phyloP scores from a whole-genome alignment of 2,329 filamentous ascomycete species.

The Colletotrichum sidae region DNA sequence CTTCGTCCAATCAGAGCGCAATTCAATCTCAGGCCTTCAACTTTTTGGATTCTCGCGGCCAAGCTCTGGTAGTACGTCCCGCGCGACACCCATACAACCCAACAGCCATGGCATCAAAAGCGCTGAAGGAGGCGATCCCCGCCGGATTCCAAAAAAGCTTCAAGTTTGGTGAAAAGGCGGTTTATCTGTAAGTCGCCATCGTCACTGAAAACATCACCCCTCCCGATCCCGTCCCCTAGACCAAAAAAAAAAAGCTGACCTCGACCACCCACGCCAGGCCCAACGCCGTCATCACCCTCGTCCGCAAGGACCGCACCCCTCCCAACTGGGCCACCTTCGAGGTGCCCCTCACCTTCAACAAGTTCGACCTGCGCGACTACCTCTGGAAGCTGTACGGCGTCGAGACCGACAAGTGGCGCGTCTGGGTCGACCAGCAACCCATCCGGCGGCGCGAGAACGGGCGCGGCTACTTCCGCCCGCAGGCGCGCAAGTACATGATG shows the following conservation, averaged over 20 bases:
- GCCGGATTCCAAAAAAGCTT: constrained; percentile 53
- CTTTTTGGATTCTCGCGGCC: constrained; percentile 34
- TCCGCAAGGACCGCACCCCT: constrained; percentile 77
- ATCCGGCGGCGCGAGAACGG: constrained; percentile 63
- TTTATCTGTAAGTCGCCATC: constrained; percentile 62
- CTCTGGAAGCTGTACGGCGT: constrained; percentile 88
- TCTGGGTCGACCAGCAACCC: constrained; percentile 76
- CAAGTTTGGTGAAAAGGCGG: constrained; percentile 63
- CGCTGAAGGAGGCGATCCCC: constrained; percentile 49
- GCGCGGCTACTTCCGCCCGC: constrained; percentile 75
- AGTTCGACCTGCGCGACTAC: constrained; percentile 96
- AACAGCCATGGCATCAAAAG: constrained; percentile 52
- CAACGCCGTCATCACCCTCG: constrained; percentile 81
- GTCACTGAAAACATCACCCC: neutral
- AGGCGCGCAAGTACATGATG: constrained; percentile 90
- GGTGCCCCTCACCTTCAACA: constrained; percentile 92
- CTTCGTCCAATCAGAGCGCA: constrained; percentile 28
- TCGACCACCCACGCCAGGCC: constrained; percentile 65
- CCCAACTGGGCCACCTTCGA: constrained; percentile 89
- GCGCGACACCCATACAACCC: constrained; percentile 9
- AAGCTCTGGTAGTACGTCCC: neutral
- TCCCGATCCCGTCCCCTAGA: neutral
- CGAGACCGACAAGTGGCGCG: constrained; percentile 78
- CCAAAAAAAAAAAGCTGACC: neutral
- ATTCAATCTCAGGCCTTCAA: constrained; percentile 7